Percentiles rank a stretch among this genome's conserved stretches.
phyloP scores from a whole-genome alignment of 805 yeast genomes.

The Yamadazyma philogaea region DNA sequence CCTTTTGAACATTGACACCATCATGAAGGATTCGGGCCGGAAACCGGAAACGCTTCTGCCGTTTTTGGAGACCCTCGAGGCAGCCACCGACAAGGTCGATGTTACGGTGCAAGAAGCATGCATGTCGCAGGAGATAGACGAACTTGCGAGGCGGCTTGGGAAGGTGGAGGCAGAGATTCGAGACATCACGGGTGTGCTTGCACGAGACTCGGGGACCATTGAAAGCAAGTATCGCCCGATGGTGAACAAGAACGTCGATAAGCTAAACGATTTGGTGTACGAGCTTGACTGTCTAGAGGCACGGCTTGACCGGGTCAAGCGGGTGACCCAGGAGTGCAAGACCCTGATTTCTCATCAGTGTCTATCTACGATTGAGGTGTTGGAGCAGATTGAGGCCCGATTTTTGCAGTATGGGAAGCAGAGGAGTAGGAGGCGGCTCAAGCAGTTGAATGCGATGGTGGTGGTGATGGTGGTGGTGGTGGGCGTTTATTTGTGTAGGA shows the following conservation, averaged over 20 bases:
- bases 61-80: constrained; percentile 9
- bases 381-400: constrained; percentile 29
- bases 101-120: not conserved
- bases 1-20: constrained; percentile 26
- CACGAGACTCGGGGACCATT: constrained; percentile 16
- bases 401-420: constrained; percentile 26
- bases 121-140: constrained; percentile 13
- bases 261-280: constrained; percentile 26
- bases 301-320: constrained; percentile 24
- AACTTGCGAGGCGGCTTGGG: constrained; percentile 19
- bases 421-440: constrained; percentile 26
- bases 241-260: constrained; percentile 25
- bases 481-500: constrained; percentile 4
- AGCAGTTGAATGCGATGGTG: constrained; percentile 23
- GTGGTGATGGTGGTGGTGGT: constrained; percentile 10
- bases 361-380: constrained; percentile 25
- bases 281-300: constrained; percentile 24
- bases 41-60: constrained; percentile 6
- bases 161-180: constrained; percentile 18
- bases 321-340: constrained; percentile 24
- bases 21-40: constrained; percentile 9
- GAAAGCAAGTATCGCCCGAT: constrained; percentile 22
- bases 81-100: not conserved
- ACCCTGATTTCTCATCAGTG: constrained; percentile 24
- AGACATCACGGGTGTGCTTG: constrained; percentile 19